Conservation (phyloP, 768 basidiomycete genomes). For the Suillus fuscotomentosus region DNA sequence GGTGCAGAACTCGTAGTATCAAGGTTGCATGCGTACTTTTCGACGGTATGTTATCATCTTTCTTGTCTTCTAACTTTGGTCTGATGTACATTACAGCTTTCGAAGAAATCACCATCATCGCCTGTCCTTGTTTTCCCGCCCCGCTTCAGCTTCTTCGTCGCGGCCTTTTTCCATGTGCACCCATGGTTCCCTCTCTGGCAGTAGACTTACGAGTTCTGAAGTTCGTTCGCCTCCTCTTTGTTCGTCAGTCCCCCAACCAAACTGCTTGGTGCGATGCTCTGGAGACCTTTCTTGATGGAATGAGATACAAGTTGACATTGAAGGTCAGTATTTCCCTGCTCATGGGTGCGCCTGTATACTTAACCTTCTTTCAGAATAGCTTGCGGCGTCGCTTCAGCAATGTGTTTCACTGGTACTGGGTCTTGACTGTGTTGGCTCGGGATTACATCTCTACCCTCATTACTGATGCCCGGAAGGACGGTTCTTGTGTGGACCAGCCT, state of each 20-base stretch:
- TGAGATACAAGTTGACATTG: slow-evolving; percentile 19
- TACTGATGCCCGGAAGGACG: background rate
- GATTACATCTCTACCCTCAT: slow-evolving; percentile 12
- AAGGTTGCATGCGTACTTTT: slow-evolving; percentile 6
- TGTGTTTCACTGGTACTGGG: slow-evolving; percentile 25
- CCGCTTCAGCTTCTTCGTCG: slow-evolving; percentile 23
- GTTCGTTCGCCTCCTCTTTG: slow-evolving; percentile 26
- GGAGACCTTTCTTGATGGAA: slow-evolving; percentile 19
- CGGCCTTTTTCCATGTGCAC: slow-evolving; percentile 27
- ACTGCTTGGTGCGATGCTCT: slow-evolving; percentile 28
- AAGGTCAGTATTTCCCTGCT: slow-evolving; percentile 5
- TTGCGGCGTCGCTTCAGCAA: slow-evolving; percentile 23
- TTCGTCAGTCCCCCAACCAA: slow-evolving; percentile 25
- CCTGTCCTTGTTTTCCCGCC: slow-evolving; percentile 9
- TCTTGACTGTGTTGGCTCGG: slow-evolving; percentile 13
- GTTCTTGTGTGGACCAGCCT: background rate
- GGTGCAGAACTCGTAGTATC: background rate
- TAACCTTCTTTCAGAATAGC: slow-evolving; percentile 17
- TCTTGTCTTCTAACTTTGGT: background rate
- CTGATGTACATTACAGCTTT: slow-evolving; percentile 4
- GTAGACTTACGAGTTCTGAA: slow-evolving; percentile 31
- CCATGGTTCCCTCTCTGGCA: slow-evolving; percentile 28
- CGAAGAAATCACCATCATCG: background rate
- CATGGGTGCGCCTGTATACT: background rate
- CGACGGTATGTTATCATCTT: slow-evolving; percentile 3